Conservation (phyloP, 176 grass and related monocot genomes). For the Musa acuminata region DNA sequence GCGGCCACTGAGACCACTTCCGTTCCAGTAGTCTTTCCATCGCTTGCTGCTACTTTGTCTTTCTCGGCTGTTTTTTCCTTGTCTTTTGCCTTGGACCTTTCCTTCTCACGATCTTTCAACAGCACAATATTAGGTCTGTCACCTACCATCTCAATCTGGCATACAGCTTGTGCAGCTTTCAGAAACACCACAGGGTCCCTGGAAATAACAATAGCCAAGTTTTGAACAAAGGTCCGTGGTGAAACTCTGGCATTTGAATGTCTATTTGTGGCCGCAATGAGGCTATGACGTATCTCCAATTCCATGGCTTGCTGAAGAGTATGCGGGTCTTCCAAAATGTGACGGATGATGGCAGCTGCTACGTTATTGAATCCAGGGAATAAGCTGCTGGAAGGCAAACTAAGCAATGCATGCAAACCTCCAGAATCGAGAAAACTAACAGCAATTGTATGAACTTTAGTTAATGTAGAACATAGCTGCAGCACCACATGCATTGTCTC, state of each 20-base stretch:
- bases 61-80: conserved; percentile 64
- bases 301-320: conserved; percentile 99
- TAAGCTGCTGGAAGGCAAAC: conserved; percentile 67
- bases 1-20: conserved; percentile 31
- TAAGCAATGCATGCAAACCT: conserved; percentile 66
- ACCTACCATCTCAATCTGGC: conserved; percentile 94
- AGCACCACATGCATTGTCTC: conserved; percentile 86
- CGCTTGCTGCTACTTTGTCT: conserved; percentile 30
- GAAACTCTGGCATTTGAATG: conserved; percentile 80
- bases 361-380: conserved; percentile 96
- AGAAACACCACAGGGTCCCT: conserved; percentile 90
- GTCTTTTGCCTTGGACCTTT: conserved; percentile 81
- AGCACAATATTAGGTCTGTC: conserved; percentile 79
- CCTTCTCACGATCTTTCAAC: conserved; percentile 92
- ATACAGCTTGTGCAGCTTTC: conserved; percentile 86
- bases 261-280: conserved; percentile 74
- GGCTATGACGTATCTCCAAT: conserved; percentile 91
- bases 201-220: conserved; percentile 75
- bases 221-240: conserved; percentile 81
- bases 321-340: conserved; percentile 93
- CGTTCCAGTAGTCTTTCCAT: conserved; percentile 32
- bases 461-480: conserved; percentile 79
- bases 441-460: conserved; percentile 71
- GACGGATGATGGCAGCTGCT: conserved; percentile 83
- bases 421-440: conserved; percentile 74